A percentile compares a stretch with the other conserved stretches of the same genome.
Conservation (phyloP, 1,284 basidiomycete genomes). For the Rhodotorula sp. region DNA sequence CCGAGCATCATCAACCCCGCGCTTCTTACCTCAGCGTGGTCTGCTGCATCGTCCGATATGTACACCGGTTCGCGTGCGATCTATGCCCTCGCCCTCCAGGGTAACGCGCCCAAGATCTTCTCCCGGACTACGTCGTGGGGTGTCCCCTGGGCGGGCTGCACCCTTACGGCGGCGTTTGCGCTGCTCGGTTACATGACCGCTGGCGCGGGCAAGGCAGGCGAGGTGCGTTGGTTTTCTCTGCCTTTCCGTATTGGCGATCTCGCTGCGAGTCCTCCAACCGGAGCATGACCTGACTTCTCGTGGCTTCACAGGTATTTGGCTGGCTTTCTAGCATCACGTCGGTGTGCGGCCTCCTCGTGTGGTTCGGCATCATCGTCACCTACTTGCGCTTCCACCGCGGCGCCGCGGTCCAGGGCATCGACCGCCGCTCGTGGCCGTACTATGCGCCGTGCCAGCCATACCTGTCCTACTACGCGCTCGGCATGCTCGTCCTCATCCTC, state of each 20-base stretch:
- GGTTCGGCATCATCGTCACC: conserved; percentile 31
- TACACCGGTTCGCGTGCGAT: conserved; percentile 59
- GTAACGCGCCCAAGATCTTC: conserved; percentile 65
- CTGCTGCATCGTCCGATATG: conserved; percentile 59
- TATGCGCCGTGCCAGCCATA: conserved; percentile 54
- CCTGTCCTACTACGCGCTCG: conserved; percentile 36
- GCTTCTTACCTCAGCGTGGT: conserved; percentile 58
- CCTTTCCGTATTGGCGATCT: not conserved
- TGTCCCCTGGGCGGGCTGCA: conserved; percentile 67
- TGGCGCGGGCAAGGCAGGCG: not conserved
- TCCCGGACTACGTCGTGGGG: conserved; percentile 69
- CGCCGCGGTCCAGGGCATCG: conserved; percentile 61
- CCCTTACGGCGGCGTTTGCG: conserved; percentile 56
- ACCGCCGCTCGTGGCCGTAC: conserved; percentile 61
- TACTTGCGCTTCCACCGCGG: conserved; percentile 52
- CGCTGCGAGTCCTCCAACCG: no score
- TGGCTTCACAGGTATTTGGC: conserved; percentile 35
- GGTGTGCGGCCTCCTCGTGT: conserved; percentile 26
- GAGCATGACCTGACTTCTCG: not conserved
- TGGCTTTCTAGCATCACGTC: conserved; percentile 49
- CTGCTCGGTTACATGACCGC: conserved; percentile 58
- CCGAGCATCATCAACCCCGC: conserved; percentile 52
- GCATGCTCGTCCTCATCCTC: conserved; percentile 23
- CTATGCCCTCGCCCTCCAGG: conserved; percentile 59
- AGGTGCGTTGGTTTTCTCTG: not conserved